Conservation (phyloP, 345 rosid genomes). For the Eucalyptus sp. region DNA sequence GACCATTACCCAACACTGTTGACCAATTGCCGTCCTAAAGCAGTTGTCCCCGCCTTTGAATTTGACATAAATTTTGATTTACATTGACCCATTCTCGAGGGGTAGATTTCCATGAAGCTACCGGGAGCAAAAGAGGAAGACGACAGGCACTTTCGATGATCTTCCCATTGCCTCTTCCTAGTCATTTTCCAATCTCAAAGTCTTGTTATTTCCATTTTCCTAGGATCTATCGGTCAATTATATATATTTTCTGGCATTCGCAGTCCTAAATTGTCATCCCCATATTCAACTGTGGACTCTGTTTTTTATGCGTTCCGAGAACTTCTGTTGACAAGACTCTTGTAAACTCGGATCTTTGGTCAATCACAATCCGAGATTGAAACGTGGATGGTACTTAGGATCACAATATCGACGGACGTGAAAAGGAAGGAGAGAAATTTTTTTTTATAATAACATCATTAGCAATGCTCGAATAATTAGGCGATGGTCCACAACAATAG, state of each 20-base stretch:
- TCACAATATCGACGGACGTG: accelerated
- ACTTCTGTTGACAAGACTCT: too few relatives aligned
- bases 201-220: neutral
- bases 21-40: too few relatives aligned
- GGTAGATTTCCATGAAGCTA: neutral
- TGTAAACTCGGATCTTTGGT: too few relatives aligned
- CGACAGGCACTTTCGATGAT: neutral
- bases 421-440: neutral
- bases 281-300: too few relatives aligned
- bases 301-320: too few relatives aligned
- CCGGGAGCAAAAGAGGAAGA: neutral
- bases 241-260: too few relatives aligned
- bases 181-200: neutral
- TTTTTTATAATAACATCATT: neutral
- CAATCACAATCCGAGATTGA: neutral
- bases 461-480: neutral
- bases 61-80: neutral
- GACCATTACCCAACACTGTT: too few relatives aligned
- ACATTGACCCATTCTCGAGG: accelerated
- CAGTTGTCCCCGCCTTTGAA: too few relatives aligned
- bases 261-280: too few relatives aligned
- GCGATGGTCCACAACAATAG: neutral
- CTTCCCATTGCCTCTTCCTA: neutral
- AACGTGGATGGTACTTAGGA: neutral
- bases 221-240: neutral